Evolutionary conservation across 768 basidiomycete species (phyloP), one percentile per base, ranked within the genome.

Genomic region (Lentinula edodes): DNA sequence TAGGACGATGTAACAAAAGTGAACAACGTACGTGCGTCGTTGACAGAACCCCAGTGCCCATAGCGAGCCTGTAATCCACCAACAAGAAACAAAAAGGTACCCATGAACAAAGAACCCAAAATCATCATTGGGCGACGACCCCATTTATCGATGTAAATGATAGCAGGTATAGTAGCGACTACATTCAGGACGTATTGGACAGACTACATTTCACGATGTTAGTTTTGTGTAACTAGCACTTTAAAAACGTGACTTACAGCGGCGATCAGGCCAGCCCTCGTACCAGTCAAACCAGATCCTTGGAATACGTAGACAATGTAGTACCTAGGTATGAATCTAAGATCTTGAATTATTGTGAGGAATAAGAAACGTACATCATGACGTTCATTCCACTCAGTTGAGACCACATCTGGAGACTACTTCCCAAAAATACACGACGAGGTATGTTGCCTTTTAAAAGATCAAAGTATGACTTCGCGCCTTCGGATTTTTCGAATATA

Each of bases 331-430:
- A 43, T 41, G 23, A 23, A 23, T 23, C 23, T 18, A 6, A 36
- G 51, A 57, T 55, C 32, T 56, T 34, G 18, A 32, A 15, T 12
- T 39, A 20, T 35, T 7, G 23, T 6, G 9, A 35, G 60, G 20
- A 54, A 52, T 15, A 32, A n/a, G 52, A 41, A 16, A 66, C 76
- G 39, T 65, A 84, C 88, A 91, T 89, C 89, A 91, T 91, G 66
- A 90, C 82, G 69, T 91, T 90, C 85, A 91, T 89, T 39, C 88
- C 87, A 9, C 79, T 80, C 18, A 90, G 75, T 68, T 91, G 90
- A 63, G 83, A 85, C 90, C 89, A 91, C 83, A 88, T 88, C 71
- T 93, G 90, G 42, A 91, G 74, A n/a, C 79, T 78, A 62, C 80
- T 78, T 41, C 89, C 91, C 28, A 92, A 80, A 62, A 81, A 74